Conservation (phyloP, 2,329 filamentous ascomycete genomes). For the Hortaea werneckii region DNA sequence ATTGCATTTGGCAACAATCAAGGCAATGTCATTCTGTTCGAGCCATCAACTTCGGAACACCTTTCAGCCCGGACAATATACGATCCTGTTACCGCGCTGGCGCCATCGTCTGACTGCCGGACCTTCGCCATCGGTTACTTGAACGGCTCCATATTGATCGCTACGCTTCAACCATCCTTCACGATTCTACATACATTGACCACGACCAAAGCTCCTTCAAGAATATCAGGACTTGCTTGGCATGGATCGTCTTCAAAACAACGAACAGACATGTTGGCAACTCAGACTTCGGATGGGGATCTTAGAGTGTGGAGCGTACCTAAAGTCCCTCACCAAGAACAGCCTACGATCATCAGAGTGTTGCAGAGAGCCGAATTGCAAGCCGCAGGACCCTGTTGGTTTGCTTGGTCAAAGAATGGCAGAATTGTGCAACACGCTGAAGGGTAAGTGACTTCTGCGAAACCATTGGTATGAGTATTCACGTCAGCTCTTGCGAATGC, state of each 20-base stretch:
- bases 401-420: constrained; percentile 97
- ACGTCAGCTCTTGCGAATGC: neutral
- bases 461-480: neutral
- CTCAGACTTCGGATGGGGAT: constrained; percentile 85
- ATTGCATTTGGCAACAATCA: constrained; percentile 91
- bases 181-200: constrained; percentile 88
- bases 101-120: constrained; percentile 78
- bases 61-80: constrained; percentile 86
- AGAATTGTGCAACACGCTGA: constrained; percentile 88
- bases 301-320: constrained; percentile 93
- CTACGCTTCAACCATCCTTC: constrained; percentile 79
- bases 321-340: constrained; percentile 62
- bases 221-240: constrained; percentile 81
- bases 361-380: constrained; percentile 70
- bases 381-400: constrained; percentile 76
- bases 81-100: constrained; percentile 87
- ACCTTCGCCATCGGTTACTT: constrained; percentile 98
- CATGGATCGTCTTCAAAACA: constrained; percentile 92
- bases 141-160: constrained; percentile 88
- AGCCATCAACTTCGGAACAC: constrained; percentile 86
- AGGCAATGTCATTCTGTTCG: constrained; percentile 88
- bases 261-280: constrained; percentile 95
- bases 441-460: constrained; percentile 59
- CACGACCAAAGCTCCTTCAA: constrained; percentile 72
- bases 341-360: constrained; percentile 76